phyloP scores from a whole-genome alignment of 2,329 filamentous ascomycete genomes.

The Rachicladosporium sp. region DNA sequence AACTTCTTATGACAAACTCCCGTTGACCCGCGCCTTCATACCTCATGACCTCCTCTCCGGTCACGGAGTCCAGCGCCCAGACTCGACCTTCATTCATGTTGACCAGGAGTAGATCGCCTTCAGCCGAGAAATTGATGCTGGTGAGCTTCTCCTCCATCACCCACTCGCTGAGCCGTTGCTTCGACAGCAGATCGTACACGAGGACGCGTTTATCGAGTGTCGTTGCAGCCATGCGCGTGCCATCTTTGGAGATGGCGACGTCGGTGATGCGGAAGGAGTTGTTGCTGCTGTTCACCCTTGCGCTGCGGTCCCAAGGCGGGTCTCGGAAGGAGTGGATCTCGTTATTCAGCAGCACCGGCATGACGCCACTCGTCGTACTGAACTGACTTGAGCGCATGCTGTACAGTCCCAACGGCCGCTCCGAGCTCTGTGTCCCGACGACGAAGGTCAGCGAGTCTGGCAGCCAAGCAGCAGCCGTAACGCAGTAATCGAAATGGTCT shows the following conservation, averaged over 20 bases:
- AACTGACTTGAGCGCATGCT: conserved; percentile 10
- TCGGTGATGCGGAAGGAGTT: conserved; percentile 69
- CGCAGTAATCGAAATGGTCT: conserved; percentile 64
- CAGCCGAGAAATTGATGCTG: conserved; percentile 67
- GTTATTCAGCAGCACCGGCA: conserved; percentile 13
- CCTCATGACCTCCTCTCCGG: conserved; percentile 56
- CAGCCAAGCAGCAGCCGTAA: conserved; percentile 84
- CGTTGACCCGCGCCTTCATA: conserved; percentile 67
- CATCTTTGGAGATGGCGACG: conserved; percentile 69
- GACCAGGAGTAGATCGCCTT: conserved; percentile 70
- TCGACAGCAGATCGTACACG: conserved; percentile 66
- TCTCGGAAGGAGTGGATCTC: conserved; percentile 25
- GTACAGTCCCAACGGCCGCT: conserved; percentile 52
- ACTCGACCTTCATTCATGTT: conserved; percentile 63
- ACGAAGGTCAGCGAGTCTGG: conserved; percentile 66
- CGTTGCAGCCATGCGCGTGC: conserved; percentile 66
- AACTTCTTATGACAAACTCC: conserved; percentile 66
- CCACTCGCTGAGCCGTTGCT: conserved; percentile 46
- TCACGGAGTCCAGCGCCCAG: conserved; percentile 64
- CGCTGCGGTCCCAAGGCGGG: conserved; percentile 29
- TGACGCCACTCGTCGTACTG: background rate
- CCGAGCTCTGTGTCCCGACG: conserved; percentile 61
- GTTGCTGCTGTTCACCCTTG: conserved; percentile 4
- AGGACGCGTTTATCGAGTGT: conserved; percentile 59
- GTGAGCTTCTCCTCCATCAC: conserved; percentile 58